Percentiles rank a stretch among this genome's conserved stretches.
Conservation (phyloP, 495 filamentous ascomycete species). For the Aspergillus sclerotiicarbonarius region DNA sequence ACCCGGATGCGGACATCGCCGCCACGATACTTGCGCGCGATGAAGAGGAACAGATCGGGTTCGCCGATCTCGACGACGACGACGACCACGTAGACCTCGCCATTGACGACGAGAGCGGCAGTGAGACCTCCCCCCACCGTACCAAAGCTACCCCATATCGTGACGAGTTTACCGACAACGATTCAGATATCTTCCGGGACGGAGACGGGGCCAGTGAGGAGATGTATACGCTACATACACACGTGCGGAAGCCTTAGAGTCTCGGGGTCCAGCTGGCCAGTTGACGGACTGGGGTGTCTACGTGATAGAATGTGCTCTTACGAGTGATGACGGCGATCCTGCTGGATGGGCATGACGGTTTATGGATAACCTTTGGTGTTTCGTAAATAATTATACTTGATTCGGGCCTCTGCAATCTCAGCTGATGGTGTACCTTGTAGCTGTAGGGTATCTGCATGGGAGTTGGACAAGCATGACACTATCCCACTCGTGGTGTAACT, state of each 20-base stretch:
- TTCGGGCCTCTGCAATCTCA: not conserved
- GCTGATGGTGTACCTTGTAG: not conserved
- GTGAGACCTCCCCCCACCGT: conserved; percentile 24
- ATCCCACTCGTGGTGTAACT: too few species aligned
- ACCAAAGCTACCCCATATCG: conserved; percentile 35
- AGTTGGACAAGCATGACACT: too few species aligned
- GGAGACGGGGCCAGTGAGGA: conserved; percentile 40
- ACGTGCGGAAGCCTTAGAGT: conserved; percentile 26
- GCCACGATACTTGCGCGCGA: conserved; percentile 46
- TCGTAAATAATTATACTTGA: not conserved
- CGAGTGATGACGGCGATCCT: conserved; percentile 10
- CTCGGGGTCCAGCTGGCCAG: not conserved
- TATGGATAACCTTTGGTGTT: not conserved
- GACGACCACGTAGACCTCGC: conserved; percentile 43
- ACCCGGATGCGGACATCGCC: conserved; percentile 42
- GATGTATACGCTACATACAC: conserved; percentile 48
- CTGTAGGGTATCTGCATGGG: not conserved
- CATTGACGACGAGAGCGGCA: conserved; percentile 39
- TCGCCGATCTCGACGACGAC: conserved; percentile 42
- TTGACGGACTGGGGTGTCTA: conserved; percentile 1
- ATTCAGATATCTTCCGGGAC: conserved; percentile 46
- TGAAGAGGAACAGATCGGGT: conserved; percentile 50
- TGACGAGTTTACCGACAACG: conserved; percentile 56
- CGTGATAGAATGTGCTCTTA: conserved; percentile 14
- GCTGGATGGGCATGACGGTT: conserved; percentile 4